Conservation (phyloP, 2,329 filamentous ascomycete genomes). For the Polychaeton citri region DNA sequence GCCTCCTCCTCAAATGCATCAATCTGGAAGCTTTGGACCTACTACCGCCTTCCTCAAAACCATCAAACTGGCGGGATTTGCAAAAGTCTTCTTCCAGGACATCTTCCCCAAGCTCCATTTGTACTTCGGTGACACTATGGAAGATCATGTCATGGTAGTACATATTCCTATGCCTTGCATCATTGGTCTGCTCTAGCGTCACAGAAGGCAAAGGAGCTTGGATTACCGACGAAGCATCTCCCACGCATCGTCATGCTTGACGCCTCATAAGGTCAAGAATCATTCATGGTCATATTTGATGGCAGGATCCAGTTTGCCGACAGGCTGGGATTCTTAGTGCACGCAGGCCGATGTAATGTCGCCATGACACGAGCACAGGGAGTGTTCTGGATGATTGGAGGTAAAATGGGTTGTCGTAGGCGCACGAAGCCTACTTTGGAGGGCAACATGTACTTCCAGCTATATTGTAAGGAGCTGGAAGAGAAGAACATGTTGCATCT, state of each 20-base stretch:
- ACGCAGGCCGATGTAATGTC: conserved; percentile 8
- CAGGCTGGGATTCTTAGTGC: conserved; percentile 8
- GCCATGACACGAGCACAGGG: conserved; percentile 11
- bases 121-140: conserved; percentile 3
- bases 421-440: not conserved
- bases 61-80: conserved; percentile 3
- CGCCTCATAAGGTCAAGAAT: conserved; percentile 6
- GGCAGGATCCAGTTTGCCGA: conserved; percentile 5
- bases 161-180: conserved; percentile 4
- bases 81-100: conserved; percentile 6
- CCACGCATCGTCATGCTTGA: conserved; percentile 8
- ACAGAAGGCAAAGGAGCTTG: not conserved
- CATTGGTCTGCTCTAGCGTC: not conserved
- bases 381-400: conserved; percentile 10
- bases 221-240: conserved; percentile 2
- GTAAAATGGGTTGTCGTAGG: not conserved
- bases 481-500: not conserved
- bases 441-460: not conserved
- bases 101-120: conserved; percentile 5
- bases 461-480: not conserved
- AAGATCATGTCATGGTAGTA: conserved; percentile 8
- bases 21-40: too few relatives aligned
- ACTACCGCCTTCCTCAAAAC: too few relatives aligned
- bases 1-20: too few relatives aligned
- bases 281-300: conserved; percentile 9